Evolutionary conservation across 164 flowering plant genomes (phyloP).

Genomic region (Houttuynia cordata): DNA sequence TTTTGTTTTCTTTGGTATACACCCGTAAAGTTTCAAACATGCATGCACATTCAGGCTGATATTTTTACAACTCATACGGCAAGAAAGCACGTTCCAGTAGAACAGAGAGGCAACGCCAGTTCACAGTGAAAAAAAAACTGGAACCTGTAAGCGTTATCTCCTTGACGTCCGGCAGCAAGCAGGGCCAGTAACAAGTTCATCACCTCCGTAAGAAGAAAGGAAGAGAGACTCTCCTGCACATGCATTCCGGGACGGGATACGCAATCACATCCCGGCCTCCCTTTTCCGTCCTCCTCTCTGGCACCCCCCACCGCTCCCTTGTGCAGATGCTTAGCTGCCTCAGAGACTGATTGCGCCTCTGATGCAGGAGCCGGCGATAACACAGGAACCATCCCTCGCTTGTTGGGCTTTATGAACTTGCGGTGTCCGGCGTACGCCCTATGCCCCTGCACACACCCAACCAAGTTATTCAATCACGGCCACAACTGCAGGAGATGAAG

Average conservation of each 20-base stretch:
- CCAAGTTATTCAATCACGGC: neutral
- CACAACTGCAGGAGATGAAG: neutral
- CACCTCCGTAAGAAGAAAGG: neutral
- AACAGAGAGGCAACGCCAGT: too few species aligned
- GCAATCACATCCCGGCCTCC: constrained; percentile 80
- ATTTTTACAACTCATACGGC: too few species aligned
- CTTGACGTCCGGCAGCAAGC: too few species aligned
- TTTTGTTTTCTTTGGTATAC: too few species aligned
- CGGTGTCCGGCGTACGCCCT: constrained; percentile 94
- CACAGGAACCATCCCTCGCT: constrained; percentile 72
- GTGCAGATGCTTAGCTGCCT: constrained; percentile 52
- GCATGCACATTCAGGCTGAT: too few species aligned
- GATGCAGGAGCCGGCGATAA: too few species aligned
- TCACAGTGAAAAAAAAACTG: too few species aligned
- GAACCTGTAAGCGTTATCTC: too few species aligned
- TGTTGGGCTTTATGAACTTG: constrained; percentile 89
- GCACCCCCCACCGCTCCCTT: constrained; percentile 77
- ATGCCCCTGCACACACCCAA: constrained; percentile 44
- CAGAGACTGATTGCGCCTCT: constrained; percentile 28
- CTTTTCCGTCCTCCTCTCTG: constrained; percentile 66
- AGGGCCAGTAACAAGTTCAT: neutral
- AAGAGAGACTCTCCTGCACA: constrained; percentile 32
- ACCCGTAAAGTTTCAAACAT: too few species aligned
- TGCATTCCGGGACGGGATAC: constrained; percentile 86
- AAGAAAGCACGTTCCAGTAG: too few species aligned